phyloP scores from a whole-genome alignment of 1,139 yeast species.

The Pichia cactophila region DNA sequence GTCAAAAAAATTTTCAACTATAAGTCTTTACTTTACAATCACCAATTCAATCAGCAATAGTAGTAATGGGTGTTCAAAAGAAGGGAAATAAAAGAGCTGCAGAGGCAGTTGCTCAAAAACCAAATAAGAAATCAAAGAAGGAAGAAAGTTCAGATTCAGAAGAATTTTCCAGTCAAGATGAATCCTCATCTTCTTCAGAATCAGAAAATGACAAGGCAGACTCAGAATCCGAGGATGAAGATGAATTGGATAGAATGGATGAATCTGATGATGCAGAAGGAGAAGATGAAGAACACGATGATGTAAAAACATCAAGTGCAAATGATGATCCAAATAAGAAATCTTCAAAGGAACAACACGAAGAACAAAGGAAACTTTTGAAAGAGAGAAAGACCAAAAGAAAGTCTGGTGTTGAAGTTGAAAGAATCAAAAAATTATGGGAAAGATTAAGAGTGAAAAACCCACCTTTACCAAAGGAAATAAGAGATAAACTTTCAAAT shows the following conservation, averaged over 20 bases:
- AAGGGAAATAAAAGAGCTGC: conserved; percentile 21
- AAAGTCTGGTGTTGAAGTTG: conserved; percentile 79
- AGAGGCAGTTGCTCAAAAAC: conserved; percentile 9
- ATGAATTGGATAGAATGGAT: conserved; percentile 8
- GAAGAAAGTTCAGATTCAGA: conserved; percentile 12
- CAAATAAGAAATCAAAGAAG: conserved; percentile 18
- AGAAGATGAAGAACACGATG: conserved; percentile 24
- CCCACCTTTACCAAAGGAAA: conserved; percentile 71
- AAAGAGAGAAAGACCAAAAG: conserved; percentile 82
- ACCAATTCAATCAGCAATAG: background rate
- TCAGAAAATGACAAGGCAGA: conserved; percentile 5
- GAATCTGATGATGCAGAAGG: conserved; percentile 15
- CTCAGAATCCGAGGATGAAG: conserved; percentile 7
- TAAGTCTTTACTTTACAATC: background rate
- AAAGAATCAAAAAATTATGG: conserved; percentile 83
- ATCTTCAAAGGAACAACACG: conserved; percentile 62
- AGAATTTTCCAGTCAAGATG: background rate
- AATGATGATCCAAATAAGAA: conserved; percentile 32
- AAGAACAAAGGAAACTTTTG: conserved; percentile 71
- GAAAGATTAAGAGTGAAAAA: conserved; percentile 82
- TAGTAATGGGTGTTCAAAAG: conserved; percentile 17
- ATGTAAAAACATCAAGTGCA: conserved; percentile 25
- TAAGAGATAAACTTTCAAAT: conserved; percentile 71
- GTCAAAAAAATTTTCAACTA: background rate
- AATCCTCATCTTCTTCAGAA: conserved; percentile 9